Evolutionary conservation across 2,329 filamentous ascomycete genomes (phyloP), one percentile per base, ranked within the genome.

Genomic region (Pyrenophora tritici-repentis): DNA sequence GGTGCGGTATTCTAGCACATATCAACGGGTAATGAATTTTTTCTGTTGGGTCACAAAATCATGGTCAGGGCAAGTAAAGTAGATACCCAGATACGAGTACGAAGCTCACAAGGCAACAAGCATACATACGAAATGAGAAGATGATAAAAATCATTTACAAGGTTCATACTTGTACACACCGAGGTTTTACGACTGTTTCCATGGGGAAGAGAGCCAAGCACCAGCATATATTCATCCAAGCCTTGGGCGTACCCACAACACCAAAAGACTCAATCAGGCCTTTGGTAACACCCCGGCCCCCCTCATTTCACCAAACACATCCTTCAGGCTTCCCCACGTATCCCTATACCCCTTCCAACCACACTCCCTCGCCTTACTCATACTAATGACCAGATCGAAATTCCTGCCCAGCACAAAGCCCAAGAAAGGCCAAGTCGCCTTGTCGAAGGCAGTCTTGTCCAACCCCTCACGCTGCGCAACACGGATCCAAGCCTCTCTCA

Each of bases 1-100:
- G 95, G 94, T n/a, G 94, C 92, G 36, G 93, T 97, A 16, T 81
- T 81, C 56, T 81, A 50, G 46, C 26, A 29, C 26, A 24, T 13
- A 29, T 10, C 9, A 4, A 24, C 10, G 26, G 9, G 26, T 10
- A 29, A 29, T 29, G 26, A 10, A 6, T 8, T 26, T 29, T 12
- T 10, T 29, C 3, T 29, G 26, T 12, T 29, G 9, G 9, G 26
- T 24, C 22, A 24, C 6, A 24, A 24, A 24, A 9, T 7, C 8
- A 7, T 24, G 22, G 2, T 24, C 2, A 24, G 3, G 22, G 22
- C 22, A 3, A 24, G 22, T 24, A 24, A 24, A 24, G 22, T 3
- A 5, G 22, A 24, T 24, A 24, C 22, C 22, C 22, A 24, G 2
- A 24, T 24, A 6, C 8, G 22, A 24, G 22, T 24, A 24, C 22